Evolutionary conservation across 1,139 yeast species (phyloP), one percentile per base, ranked within the genome.

Genomic region (Scheffersomyces titani): DNA sequence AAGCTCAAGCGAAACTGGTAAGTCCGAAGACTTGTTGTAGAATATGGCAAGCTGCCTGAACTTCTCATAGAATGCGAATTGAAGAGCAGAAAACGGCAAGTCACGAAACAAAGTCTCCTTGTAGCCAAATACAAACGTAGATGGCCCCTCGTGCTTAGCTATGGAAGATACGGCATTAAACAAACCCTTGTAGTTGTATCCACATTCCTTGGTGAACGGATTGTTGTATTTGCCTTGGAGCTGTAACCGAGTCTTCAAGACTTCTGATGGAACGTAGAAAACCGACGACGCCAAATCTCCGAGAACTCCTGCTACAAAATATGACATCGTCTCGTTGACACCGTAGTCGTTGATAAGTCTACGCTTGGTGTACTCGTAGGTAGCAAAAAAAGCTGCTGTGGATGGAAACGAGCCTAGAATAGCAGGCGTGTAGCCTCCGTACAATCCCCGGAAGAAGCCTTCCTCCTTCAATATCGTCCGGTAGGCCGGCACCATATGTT

Each of bases 221-320:
- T 93, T 94, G 71, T 92, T 91, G 72, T 84, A 82, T 53, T 87
- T 81, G 0, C 99, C 99, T 73, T 94, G 99, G 55, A 94, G 76
- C 74, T 94, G 99, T 52, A 94, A 74, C 65, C 99, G 80, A 6
- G 99, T 92, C 71, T 96, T 94, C 57, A 94, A 75, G n/a, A 94
- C 98, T 70, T 94, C 99, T 44, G 94, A 87, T 2, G 99, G 99
- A n/a, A 94, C 99, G 66, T 94, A 94, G 51, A 92, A 88, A n/a
- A 94, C 75, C 67, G 97, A 89, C 44, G 96, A 89, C 2, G 92
- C 94, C 57, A 94, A 80, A 71, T 94, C 99, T 24, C 98, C 99
- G 22, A 93, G 67, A 51, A 94, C 87, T 0, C 99, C 99, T 0
- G 97, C 94, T 1, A 87, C 76, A 57, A 94, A 80, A 69, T 91